Base-by-base conservation (phyloP, 208 protist genomes). In the Polymyxa betae region DNA sequence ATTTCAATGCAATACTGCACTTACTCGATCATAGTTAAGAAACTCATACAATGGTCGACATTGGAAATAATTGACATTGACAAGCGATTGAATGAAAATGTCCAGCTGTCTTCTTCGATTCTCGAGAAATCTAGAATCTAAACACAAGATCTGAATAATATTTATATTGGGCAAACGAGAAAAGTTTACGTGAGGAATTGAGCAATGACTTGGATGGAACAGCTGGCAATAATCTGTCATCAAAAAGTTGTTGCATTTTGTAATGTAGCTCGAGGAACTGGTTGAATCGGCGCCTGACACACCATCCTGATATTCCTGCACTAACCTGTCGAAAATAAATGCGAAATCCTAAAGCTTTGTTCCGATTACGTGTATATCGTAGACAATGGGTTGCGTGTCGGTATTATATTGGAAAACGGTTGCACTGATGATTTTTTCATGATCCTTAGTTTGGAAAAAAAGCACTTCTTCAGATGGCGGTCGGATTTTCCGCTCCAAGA, bases 91-190 rank as follows among this genome's bases (percentile, higher is more conserved):
- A 5, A 82, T 5, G 72, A 38, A 82, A 35, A 82, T 82, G n/a
- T 82, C 72, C 16, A 82, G 72, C 35, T 82, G 72, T 12, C 72
- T 5, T 20, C 72, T 5, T 43, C 72, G 72, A 43, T 82, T 5
- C 5, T 82, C 72, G 5, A 82, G 72, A n/a, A 82, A 82, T 12
- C 35, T n/a, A 43, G n/a, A 35, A 82, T 82, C 72, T 82, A 43
- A 5, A 43, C 72, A 60, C 12, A 24, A 29, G 12, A 24, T 60
- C n/a, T 60, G 24, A 60, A 60, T 60, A 60, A 29, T 60, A 60
- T 60, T 5, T 60, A 5, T 29, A 60, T 5, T 29, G 5, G 24
- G 24, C 49, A 5, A 60, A 60, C 12, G 5, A 60, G 49, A 60
- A 29, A 5, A 82, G 16, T 43, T 20, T 38, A 5, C 72, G 72